Evolutionary conservation across 2,329 filamentous ascomycete species (phyloP).

Genomic region (Penicillium decumbens): DNA sequence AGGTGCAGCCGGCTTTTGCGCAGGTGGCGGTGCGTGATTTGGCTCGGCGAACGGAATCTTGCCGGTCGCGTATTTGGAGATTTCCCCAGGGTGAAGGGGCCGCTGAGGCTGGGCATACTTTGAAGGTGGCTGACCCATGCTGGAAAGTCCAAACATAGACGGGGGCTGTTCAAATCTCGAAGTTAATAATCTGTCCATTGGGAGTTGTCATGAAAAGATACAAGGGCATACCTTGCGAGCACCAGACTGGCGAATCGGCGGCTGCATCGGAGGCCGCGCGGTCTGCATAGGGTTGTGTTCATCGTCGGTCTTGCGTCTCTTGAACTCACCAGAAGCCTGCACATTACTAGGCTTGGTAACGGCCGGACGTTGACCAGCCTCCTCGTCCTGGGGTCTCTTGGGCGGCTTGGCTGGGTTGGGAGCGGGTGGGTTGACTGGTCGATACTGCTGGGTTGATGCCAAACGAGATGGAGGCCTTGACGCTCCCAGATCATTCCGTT

Average conservation of each 20-base stretch:
- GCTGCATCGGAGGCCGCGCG: conserved; percentile 67
- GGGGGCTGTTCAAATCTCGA: conserved; percentile 31
- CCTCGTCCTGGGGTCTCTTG: conserved; percentile 68
- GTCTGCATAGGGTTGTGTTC: conserved; percentile 61
- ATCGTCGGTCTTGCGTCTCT: conserved; percentile 73
- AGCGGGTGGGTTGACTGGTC: conserved; percentile 59
- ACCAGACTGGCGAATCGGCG: conserved; percentile 76
- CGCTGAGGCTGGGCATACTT: conserved; percentile 54
- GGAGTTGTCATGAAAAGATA: neutral
- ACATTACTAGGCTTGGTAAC: conserved; percentile 42
- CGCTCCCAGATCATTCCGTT: conserved; percentile 48
- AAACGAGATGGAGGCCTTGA: conserved; percentile 49
- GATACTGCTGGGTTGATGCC: conserved; percentile 52
- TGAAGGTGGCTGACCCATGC: conserved; percentile 28
- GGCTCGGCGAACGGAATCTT: conserved; percentile 82
- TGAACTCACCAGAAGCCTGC: conserved; percentile 67
- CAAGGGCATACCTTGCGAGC: conserved; percentile 59
- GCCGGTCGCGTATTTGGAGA: conserved; percentile 83
- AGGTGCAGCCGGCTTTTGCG: conserved; percentile 65
- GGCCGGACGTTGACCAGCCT: conserved; percentile 47
- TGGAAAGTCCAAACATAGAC: conserved; percentile 39
- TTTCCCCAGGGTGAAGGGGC: conserved; percentile 67
- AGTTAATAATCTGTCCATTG: conserved; percentile 3
- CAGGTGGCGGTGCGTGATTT: conserved; percentile 49
- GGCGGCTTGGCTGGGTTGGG: conserved; percentile 65